A percentile compares a stretch with the other conserved stretches of the same genome.
These are phyloP conservation scores for Aspergillus cavernicola DNA, from an alignment of 495 filamentous ascomycete species.

Conservation along the genomic window DNA sequence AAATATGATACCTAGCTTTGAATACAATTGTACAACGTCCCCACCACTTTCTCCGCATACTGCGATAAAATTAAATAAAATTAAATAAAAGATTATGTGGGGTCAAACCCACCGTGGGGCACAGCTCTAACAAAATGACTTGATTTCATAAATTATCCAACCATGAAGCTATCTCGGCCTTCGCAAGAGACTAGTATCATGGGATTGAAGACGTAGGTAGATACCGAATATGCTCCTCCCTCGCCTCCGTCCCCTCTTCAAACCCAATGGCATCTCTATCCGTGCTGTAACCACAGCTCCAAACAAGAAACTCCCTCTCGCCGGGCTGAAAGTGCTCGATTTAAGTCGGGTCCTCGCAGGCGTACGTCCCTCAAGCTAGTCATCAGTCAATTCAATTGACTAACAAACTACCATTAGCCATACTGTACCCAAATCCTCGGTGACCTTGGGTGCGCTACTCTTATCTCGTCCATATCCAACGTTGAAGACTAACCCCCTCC, in stretches of 20 bases:
- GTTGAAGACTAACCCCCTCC: neutral
- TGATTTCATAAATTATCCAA: neutral
- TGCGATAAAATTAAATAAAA: neutral
- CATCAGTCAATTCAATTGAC: neutral
- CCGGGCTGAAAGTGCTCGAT: neutral
- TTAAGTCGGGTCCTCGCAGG: slow-evolving; percentile 1
- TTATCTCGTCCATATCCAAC: neutral
- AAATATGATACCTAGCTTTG: slow-evolving; percentile 19
- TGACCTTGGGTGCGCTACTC: slow-evolving; percentile 7
- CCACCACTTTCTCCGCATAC: neutral
- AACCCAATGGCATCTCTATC: neutral
- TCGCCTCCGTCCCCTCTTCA: neutral
- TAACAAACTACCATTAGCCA: neutral
- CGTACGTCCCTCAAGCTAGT: neutral
- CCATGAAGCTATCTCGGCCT: no score
- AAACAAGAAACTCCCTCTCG: neutral
- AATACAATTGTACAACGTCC: neutral
- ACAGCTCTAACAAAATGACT: neutral
- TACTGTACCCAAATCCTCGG: slow-evolving; percentile 15
- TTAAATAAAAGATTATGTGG: neutral
- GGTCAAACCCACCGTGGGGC: slow-evolving; percentile 3
- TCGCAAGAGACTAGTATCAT: no score
- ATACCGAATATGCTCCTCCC: neutral
- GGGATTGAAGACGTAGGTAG: no score
- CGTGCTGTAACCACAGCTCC: neutral